phyloP scores from a whole-genome alignment of 2,329 filamentous ascomycete species.

The Colletotrichum camelliae region DNA sequence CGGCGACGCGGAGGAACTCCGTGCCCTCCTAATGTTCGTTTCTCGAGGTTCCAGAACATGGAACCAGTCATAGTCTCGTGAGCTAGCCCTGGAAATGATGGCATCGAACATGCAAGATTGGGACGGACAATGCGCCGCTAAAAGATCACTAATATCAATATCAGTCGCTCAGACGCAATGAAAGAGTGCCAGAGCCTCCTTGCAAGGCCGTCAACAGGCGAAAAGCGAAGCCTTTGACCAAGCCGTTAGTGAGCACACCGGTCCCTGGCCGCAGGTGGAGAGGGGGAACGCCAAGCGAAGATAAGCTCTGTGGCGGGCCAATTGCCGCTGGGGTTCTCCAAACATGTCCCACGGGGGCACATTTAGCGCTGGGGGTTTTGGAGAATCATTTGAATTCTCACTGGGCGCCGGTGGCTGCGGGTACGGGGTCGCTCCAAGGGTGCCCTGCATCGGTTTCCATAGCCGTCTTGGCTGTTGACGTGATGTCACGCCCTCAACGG shows the following conservation, averaged over 20 bases:
- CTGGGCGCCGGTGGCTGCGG: not conserved
- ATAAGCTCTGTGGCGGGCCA: not conserved
- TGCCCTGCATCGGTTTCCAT: not conserved
- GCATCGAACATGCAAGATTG: not conserved
- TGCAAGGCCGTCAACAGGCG: not conserved
- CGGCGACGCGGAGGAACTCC: not conserved
- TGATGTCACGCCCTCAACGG: not conserved
- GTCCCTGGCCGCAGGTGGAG: not conserved
- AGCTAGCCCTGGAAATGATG: not conserved
- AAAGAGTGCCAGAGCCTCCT: not conserved
- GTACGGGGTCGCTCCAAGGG: not conserved
- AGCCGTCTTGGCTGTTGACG: slow-evolving; percentile 12
- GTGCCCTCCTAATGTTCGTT: no score
- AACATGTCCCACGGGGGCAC: not conserved
- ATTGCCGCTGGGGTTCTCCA: not conserved
- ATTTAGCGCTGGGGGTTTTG: not conserved
- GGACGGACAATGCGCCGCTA: not conserved
- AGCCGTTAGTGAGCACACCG: not conserved
- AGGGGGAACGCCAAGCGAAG: not conserved
- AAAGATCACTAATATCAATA: not conserved
- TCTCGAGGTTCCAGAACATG: not conserved
- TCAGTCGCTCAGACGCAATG: not conserved
- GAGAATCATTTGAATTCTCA: not conserved
- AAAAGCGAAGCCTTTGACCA: not conserved
- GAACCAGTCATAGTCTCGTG: not conserved